These are phyloP conservation scores for Dioszegia crocea DNA, from an alignment of 768 basidiomycete genomes.

Conservation along the genomic window DNA sequence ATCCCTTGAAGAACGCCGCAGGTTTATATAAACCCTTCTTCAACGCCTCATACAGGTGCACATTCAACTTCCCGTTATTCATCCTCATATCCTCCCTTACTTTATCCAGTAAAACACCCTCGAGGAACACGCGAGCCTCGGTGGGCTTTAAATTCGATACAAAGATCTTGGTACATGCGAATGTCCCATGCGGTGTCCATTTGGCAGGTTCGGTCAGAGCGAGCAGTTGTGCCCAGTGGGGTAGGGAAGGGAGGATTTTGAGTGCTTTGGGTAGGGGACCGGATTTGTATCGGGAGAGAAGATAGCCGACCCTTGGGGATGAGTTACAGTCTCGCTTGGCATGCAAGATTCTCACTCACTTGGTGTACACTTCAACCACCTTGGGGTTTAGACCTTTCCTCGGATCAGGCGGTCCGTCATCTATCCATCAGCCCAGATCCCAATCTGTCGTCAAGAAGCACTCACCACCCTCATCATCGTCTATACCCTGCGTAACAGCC, in stretches of 20 bases:
- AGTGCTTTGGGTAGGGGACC: slow-evolving; percentile 93
- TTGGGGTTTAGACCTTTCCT: slow-evolving; percentile 84
- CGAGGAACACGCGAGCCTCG: slow-evolving; percentile 85
- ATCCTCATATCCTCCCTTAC: slow-evolving; percentile 81
- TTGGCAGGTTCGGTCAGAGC: slow-evolving; percentile 85
- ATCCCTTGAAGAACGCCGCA: slow-evolving; percentile 95
- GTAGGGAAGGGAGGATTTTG: slow-evolving; percentile 94
- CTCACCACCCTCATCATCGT: slow-evolving; percentile 42
- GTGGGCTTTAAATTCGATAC: slow-evolving; percentile 94
- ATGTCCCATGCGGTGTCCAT: slow-evolving; percentile 94
- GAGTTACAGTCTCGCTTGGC: background rate
- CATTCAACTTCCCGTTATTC: slow-evolving; percentile 75
- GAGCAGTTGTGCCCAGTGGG: slow-evolving; percentile 91
- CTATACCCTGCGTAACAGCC: slow-evolving; percentile 54
- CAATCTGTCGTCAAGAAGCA: background rate
- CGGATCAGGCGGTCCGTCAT: slow-evolving; percentile 61
- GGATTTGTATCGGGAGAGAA: slow-evolving; percentile 84
- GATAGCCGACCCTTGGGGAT: slow-evolving; percentile 66
- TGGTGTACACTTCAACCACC: slow-evolving; percentile 87
- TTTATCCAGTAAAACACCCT: slow-evolving; percentile 84
- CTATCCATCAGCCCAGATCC: slow-evolving; percentile 16
- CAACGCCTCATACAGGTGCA: slow-evolving; percentile 89
- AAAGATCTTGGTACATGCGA: slow-evolving; percentile 89
- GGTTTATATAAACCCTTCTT: slow-evolving; percentile 93
- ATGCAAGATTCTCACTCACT: slow-evolving; percentile 56